phyloP scores from a whole-genome alignment of 1,139 yeast genomes.

The Hyphopichia khmerensis region DNA sequence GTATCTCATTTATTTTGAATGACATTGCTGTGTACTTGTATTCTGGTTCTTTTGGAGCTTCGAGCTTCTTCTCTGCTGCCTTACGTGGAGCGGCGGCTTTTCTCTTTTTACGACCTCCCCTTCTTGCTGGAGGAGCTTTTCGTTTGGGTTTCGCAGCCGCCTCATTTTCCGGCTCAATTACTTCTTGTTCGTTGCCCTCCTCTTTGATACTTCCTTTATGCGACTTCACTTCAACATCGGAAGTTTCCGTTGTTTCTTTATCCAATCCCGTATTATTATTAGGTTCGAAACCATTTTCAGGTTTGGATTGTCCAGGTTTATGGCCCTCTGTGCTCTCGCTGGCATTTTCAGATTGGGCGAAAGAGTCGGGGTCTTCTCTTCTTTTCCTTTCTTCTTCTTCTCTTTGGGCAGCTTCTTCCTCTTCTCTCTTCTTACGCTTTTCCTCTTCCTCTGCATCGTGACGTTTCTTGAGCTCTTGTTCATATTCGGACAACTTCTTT shows the following conservation, averaged over 20 bases:
- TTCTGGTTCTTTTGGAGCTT: constrained; percentile 40
- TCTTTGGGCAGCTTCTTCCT: constrained; percentile 19
- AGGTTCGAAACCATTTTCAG: neutral
- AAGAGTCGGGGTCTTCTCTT: too few relatives aligned
- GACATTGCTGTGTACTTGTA: constrained; percentile 61
- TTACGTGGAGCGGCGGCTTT: constrained; percentile 18
- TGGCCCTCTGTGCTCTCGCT: too few relatives aligned
- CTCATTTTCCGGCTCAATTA: constrained; percentile 4
- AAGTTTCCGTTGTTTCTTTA: too few relatives aligned
- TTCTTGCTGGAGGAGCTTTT: constrained; percentile 20
- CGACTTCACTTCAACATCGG: too few relatives aligned
- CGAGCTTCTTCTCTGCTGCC: constrained; percentile 18
- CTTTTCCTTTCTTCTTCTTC: constrained; percentile 12
- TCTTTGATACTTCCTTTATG: constrained; percentile 10
- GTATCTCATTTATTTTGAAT: constrained; percentile 60
- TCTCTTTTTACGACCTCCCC: constrained; percentile 20
- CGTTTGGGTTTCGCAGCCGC: constrained; percentile 14
- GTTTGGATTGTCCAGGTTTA: too few relatives aligned
- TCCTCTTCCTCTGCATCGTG: constrained; percentile 23
- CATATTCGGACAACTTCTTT: constrained; percentile 28
- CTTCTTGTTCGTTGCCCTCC: constrained; percentile 6
- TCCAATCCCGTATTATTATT: too few relatives aligned
- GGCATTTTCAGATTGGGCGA: too few relatives aligned
- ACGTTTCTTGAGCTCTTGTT: constrained; percentile 21
- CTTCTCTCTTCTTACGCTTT: constrained; percentile 25